phyloP scores from a whole-genome alignment of 2,329 filamentous ascomycete species.

The Fusarium ambrosium region DNA sequence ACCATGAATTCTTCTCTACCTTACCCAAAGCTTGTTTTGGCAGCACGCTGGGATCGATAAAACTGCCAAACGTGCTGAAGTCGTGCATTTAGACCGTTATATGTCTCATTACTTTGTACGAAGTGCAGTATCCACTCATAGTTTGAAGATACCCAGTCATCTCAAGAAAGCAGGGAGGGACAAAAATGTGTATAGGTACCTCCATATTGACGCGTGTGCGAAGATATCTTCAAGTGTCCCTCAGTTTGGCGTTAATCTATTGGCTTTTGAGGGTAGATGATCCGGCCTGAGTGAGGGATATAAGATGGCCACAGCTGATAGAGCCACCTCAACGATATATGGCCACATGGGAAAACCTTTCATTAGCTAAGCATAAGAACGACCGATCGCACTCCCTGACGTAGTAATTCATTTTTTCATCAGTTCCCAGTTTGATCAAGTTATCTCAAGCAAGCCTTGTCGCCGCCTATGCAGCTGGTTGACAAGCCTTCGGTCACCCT shows the following conservation, averaged over 20 bases:
- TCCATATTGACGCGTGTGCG: not conserved
- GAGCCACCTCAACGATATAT: not conserved
- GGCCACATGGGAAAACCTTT: not conserved
- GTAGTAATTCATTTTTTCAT: not conserved
- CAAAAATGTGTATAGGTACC: not conserved
- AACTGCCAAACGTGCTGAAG: not conserved
- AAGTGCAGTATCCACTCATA: not conserved
- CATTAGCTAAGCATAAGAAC: not conserved
- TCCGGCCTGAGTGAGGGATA: not conserved
- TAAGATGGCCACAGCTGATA: not conserved
- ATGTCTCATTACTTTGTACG: not conserved
- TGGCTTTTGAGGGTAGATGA: not conserved
- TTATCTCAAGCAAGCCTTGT: not conserved
- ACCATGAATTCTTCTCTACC: not conserved
- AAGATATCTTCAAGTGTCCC: not conserved
- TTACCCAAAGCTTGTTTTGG: not conserved
- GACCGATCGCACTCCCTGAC: not conserved
- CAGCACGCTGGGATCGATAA: not conserved
- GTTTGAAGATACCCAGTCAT: not conserved
- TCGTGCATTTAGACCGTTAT: not conserved
- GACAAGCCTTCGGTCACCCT: not conserved
- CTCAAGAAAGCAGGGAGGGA: not conserved
- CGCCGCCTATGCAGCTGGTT: not conserved
- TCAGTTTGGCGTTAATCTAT: no score
- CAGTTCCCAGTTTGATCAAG: not conserved